These are phyloP conservation scores for Myxozyma melibiosi DNA, from an alignment of 805 yeast genomes.

Conservation along the genomic window DNA sequence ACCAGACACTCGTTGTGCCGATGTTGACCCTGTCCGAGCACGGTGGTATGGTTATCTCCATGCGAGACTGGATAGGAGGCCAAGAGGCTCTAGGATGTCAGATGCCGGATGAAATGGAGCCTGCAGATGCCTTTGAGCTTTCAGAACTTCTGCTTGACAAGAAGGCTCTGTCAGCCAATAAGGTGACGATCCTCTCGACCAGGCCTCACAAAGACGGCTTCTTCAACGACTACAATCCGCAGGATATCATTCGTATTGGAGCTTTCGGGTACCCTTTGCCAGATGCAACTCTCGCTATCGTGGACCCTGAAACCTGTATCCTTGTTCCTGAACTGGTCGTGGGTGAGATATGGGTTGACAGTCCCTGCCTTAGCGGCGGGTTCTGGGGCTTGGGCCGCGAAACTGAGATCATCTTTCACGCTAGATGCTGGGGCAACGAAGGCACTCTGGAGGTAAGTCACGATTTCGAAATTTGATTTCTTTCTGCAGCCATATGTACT, in stretches of 20 bases:
- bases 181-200: constrained; percentile 65
- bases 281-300: constrained; percentile 90
- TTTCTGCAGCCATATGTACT: neutral
- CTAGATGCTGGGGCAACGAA: constrained; percentile 70
- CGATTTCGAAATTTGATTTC: neutral
- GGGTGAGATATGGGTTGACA: constrained; percentile 98
- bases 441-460: constrained; percentile 58
- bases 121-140: constrained; percentile 48
- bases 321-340: constrained; percentile 75
- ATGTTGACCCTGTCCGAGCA: constrained; percentile 86
- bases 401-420: constrained; percentile 76
- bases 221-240: constrained; percentile 37
- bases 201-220: constrained; percentile 47
- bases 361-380: constrained; percentile 87
- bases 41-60: constrained; percentile 92
- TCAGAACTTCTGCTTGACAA: constrained; percentile 74
- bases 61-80: constrained; percentile 86
- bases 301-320: constrained; percentile 85
- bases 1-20: constrained; percentile 81
- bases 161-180: constrained; percentile 69
- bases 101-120: constrained; percentile 42
- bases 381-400: constrained; percentile 73
- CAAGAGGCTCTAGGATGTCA: constrained; percentile 62
- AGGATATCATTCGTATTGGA: constrained; percentile 62
- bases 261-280: constrained; percentile 95